phyloP scores from a whole-genome alignment of 345 rosid species.

The Brassica cretica region DNA sequence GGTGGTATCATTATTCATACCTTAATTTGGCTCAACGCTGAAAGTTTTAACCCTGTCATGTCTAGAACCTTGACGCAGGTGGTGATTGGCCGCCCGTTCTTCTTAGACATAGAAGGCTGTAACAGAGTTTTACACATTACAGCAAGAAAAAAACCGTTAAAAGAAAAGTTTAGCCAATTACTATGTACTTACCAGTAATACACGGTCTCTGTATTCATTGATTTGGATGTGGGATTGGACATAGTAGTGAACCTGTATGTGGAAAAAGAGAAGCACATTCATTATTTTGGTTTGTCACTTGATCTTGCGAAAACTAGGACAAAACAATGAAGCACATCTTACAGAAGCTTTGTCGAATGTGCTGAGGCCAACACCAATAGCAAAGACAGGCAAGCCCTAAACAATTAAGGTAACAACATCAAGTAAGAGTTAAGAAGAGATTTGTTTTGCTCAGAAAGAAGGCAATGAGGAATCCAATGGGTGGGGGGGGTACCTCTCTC shows the following conservation, averaged over 20 bases:
- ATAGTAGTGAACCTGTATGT: constrained; percentile 74
- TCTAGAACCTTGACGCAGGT: constrained; percentile 87
- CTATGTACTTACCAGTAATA: constrained; percentile 67
- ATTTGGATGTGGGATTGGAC: constrained; percentile 95
- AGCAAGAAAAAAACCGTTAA: background rate
- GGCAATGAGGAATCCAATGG: background rate
- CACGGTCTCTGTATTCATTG: constrained; percentile 87
- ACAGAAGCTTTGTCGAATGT: constrained; percentile 93
- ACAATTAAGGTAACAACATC: constrained; percentile 23
- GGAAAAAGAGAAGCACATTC: constrained; percentile 10
- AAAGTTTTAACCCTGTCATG: constrained; percentile 90
- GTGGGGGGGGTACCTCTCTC: constrained; percentile 60
- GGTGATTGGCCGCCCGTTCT: constrained; percentile 73
- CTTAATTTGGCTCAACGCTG: constrained; percentile 87
- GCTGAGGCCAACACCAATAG: constrained; percentile 81
- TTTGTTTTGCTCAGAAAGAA: background rate
- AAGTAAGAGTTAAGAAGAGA: constrained; percentile 1
- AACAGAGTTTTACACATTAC: constrained; percentile 25
- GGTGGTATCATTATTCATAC: constrained; percentile 33
- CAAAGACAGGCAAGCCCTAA: constrained; percentile 91
- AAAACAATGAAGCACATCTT: constrained; percentile 38
- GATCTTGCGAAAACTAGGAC: background rate
- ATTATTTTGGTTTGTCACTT: background rate
- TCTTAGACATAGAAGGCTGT: constrained; percentile 83
- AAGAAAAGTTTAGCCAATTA: background rate